Percentiles rank a stretch among this genome's conserved stretches.
These are phyloP conservation scores for Beta lomatogona DNA, from an alignment of 179 eudicot species.

Conservation along the genomic window DNA sequence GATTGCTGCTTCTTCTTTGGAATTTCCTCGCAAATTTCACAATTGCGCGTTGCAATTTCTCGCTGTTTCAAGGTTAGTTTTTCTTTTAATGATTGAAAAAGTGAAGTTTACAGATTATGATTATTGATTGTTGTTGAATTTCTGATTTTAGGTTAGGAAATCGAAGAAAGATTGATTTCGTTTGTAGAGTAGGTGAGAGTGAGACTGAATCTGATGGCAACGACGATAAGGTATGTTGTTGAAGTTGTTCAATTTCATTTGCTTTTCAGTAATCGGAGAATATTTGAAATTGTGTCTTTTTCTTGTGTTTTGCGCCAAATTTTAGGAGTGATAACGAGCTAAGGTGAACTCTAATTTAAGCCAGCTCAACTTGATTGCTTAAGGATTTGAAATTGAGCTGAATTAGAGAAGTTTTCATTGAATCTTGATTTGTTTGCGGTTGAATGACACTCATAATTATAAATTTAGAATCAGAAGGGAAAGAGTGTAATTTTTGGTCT, in stretches of 20 bases:
- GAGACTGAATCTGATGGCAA: constrained; percentile 57
- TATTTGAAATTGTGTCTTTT: background rate
- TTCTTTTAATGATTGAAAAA: background rate
- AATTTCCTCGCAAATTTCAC: constrained; percentile 20
- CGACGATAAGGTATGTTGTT: constrained; percentile 51
- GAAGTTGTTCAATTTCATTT: background rate
- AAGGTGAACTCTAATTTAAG: background rate
- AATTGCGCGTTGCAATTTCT: constrained; percentile 18
- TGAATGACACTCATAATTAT: background rate
- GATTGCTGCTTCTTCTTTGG: constrained; percentile 20
- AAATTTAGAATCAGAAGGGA: background rate
- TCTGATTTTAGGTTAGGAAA: constrained; percentile 35
- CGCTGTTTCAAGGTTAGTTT: constrained; percentile 35
- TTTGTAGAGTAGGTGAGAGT: constrained; percentile 57
- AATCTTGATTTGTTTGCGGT: background rate
- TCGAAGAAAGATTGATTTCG: constrained; percentile 38
- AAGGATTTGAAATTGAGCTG: too few relatives aligned
- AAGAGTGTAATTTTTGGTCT: background rate
- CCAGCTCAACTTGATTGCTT: background rate
- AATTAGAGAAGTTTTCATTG: background rate
- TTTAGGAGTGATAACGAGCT: background rate
- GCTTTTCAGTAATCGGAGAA: background rate
- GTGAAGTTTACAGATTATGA: background rate
- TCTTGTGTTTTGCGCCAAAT: background rate
- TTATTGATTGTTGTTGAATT: constrained; percentile 3